Conservation (phyloP, 176 grass and related monocot species). For the Aegilops sharonensis region DNA sequence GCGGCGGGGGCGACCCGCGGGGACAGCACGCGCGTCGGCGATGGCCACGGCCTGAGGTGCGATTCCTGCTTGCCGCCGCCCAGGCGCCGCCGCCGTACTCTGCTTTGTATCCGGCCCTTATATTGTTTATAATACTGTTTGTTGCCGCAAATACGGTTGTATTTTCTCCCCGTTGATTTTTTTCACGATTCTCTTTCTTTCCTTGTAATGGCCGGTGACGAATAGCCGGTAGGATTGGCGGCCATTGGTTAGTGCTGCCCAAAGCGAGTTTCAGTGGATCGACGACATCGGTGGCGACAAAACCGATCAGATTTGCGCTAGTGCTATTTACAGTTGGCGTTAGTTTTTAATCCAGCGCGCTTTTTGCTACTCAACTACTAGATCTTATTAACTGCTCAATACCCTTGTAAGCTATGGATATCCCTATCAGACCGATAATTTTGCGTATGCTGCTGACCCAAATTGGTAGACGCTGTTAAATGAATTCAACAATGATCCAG, state of each 20-base stretch:
- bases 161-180: not conserved
- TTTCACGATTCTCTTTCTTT: not conserved
- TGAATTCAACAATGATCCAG: not conserved
- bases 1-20: constrained; percentile 16
- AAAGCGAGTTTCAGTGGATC: not conserved
- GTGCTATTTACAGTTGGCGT: not conserved
- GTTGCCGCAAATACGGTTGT: not conserved
- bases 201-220: not conserved
- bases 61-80: not conserved
- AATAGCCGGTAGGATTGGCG: not conserved
- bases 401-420: not conserved
- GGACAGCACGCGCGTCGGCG: constrained; percentile 15
- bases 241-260: not conserved
- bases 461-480: not conserved
- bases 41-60: constrained; percentile 42
- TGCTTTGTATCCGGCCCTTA: not conserved
- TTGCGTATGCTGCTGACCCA: not conserved
- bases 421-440: not conserved
- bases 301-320: not conserved
- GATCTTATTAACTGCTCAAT: not conserved
- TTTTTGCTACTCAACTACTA: not conserved
- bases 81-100: not conserved
- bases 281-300: not conserved
- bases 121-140: not conserved
- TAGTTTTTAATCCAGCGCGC: not conserved